Conservation (phyloP, 345 rosid species). For the Ceriops tagal region DNA sequence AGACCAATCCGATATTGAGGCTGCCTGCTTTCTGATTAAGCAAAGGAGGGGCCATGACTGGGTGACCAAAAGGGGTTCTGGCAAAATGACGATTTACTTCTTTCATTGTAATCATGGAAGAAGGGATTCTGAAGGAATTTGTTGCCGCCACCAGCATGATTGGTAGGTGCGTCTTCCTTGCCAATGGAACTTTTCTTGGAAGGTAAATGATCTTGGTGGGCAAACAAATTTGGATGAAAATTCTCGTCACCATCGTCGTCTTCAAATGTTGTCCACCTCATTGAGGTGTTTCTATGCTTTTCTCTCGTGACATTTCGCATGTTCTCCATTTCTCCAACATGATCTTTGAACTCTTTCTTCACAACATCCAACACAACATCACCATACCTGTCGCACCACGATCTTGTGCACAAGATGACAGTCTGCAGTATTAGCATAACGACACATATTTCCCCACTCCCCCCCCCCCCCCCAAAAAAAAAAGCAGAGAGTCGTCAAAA, state of each 20-base stretch:
- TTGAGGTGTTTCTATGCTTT: slow-evolving; percentile 38
- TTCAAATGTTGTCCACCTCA: slow-evolving; percentile 56
- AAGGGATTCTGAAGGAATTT: slow-evolving; percentile 14
- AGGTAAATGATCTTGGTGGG: slow-evolving; percentile 5
- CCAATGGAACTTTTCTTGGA: not conserved
- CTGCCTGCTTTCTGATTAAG: not conserved
- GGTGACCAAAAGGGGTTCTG: slow-evolving; percentile 31
- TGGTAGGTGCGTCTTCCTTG: not conserved
- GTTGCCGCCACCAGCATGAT: not conserved
- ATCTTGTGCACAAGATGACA: slow-evolving; percentile 27
- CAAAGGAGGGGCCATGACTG: slow-evolving; percentile 1
- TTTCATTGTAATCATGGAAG: slow-evolving; percentile 13
- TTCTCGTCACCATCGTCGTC: slow-evolving; percentile 52
- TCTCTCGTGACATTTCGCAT: slow-evolving; percentile 44
- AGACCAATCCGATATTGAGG: not conserved
- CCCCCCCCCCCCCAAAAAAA: not conserved
- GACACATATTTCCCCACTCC: not conserved
- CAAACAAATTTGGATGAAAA: slow-evolving; percentile 55
- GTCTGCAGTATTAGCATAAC: no score
- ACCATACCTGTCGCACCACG: slow-evolving; percentile 67
- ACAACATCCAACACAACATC: slow-evolving; percentile 66
- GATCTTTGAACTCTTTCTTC: slow-evolving; percentile 77
- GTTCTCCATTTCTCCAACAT: slow-evolving; percentile 63
- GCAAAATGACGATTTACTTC: slow-evolving; percentile 17
- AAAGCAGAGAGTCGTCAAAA: not conserved